phyloP scores from a whole-genome alignment of 1,284 basidiomycete species.

The Rhodotorula sp. region DNA sequence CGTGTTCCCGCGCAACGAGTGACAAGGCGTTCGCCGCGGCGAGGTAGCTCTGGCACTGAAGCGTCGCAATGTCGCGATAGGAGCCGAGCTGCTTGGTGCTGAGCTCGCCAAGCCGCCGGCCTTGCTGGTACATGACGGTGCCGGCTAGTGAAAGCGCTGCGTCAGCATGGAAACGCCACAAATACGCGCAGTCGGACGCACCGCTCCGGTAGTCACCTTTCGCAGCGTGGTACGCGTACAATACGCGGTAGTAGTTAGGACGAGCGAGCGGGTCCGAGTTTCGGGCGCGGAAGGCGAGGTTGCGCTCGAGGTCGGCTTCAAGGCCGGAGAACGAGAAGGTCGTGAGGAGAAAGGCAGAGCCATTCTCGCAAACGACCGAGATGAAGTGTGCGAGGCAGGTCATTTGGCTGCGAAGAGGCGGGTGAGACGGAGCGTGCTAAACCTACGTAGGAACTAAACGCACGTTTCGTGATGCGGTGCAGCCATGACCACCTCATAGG shows the following conservation, averaged over 20 bases:
- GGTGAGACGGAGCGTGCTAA: neutral
- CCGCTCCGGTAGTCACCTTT: slow-evolving; percentile 85
- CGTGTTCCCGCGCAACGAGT: slow-evolving; percentile 73
- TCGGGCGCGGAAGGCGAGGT: slow-evolving; percentile 87
- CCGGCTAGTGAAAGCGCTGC: slow-evolving; percentile 61
- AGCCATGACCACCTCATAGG: slow-evolving; percentile 72
- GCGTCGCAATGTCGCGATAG: slow-evolving; percentile 63
- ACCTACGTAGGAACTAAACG: neutral
- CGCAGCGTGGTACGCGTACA: slow-evolving; percentile 91
- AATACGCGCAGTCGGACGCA: slow-evolving; percentile 50
- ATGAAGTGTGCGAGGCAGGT: slow-evolving; percentile 77
- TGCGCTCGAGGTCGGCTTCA: slow-evolving; percentile 81
- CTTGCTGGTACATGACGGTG: slow-evolving; percentile 90
- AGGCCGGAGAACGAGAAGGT: slow-evolving; percentile 82
- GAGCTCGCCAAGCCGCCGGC: slow-evolving; percentile 69
- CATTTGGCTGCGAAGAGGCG: slow-evolving; percentile 59
- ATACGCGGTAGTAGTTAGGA: slow-evolving; percentile 85
- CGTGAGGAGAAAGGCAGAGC: slow-evolving; percentile 74
- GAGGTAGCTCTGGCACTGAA: slow-evolving; percentile 76
- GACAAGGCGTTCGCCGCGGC: slow-evolving; percentile 87
- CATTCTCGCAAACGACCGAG: slow-evolving; percentile 89
- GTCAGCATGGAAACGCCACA: neutral
- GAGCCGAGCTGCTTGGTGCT: slow-evolving; percentile 48
- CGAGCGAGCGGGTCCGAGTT: slow-evolving; percentile 83
- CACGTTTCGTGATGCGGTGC: slow-evolving; percentile 60